phyloP scores from a whole-genome alignment of 306 rosid species.

The Aeschynomene evenia region DNA sequence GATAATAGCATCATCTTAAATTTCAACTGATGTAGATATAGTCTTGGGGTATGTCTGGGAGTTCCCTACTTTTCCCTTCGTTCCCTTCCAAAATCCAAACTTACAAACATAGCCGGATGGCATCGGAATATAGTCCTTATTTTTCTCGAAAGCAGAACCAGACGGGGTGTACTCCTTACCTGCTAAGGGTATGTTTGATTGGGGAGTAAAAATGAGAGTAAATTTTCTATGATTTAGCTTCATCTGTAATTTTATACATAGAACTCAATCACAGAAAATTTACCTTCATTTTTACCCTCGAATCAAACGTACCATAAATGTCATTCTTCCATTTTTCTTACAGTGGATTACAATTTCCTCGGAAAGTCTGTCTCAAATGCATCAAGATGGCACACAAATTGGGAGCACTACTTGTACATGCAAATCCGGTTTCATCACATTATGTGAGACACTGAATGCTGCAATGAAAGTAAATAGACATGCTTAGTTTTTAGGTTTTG shows the following conservation, averaged over 20 bases:
- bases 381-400: conserved; percentile 5
- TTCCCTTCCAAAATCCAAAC: too few relatives aligned
- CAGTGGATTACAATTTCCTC: not conserved
- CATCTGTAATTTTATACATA: too few relatives aligned
- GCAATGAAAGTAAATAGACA: not conserved
- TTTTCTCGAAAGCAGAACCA: conserved; percentile 4
- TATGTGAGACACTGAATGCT: not conserved
- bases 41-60: too few relatives aligned
- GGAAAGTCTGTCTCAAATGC: conserved; percentile 26
- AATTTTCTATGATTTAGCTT: too few relatives aligned
- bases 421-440: conserved; percentile 2
- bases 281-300: too few relatives aligned
- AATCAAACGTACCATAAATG: too few relatives aligned
- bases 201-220: too few relatives aligned
- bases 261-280: too few relatives aligned
- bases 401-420: not conserved
- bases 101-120: too few relatives aligned
- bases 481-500: not conserved
- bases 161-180: conserved; percentile 21
- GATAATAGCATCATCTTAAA: not conserved
- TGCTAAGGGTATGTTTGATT: too few relatives aligned
- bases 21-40: not conserved
- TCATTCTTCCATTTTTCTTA: conserved; percentile 25
- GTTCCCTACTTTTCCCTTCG: too few relatives aligned
- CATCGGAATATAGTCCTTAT: not conserved